Conservation (phyloP, 495 filamentous ascomycete genomes). For the Schizothecium vesticola region DNA sequence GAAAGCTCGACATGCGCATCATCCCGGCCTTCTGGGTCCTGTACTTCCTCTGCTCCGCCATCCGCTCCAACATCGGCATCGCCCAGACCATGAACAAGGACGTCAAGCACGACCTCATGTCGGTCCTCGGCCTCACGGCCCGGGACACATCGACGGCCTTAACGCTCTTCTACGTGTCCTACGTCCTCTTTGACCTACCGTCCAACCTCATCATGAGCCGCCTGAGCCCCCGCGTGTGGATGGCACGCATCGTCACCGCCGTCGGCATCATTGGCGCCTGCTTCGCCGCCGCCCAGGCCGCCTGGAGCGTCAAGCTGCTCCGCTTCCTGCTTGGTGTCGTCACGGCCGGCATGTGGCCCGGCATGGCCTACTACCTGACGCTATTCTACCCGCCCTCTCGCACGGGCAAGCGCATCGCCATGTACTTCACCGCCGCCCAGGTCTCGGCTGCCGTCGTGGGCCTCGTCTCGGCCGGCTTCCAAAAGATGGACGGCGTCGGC, state of each 20-base stretch:
- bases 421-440: conserved; percentile 85
- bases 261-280: conserved; percentile 80
- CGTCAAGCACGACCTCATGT: conserved; percentile 61
- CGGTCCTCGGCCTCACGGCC: conserved; percentile 58
- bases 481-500: conserved; percentile 74
- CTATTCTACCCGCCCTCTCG: conserved; percentile 85
- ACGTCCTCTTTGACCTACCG: conserved; percentile 83
- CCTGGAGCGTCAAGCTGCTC: conserved; percentile 86
- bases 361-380: conserved; percentile 90
- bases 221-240: conserved; percentile 82
- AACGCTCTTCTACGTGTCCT: conserved; percentile 85
- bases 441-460: conserved; percentile 87
- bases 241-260: conserved; percentile 85
- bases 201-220: conserved; percentile 86
- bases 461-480: conserved; percentile 84
- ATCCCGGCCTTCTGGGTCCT: conserved; percentile 91
- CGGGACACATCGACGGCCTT: conserved; percentile 77
- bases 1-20: conserved; percentile 77
- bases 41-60: conserved; percentile 88
- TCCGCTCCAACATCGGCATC: conserved; percentile 83
- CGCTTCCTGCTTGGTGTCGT: conserved; percentile 83
- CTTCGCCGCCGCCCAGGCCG: conserved; percentile 71
- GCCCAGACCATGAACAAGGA: conserved; percentile 83
- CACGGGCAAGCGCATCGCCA: conserved; percentile 81
- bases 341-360: conserved; percentile 91